A percentile compares a stretch with the other conserved stretches of the same genome.
Evolutionary conservation across 2,329 filamentous ascomycete species (phyloP).

Genomic region (Blastomyces emzantsi): DNA sequence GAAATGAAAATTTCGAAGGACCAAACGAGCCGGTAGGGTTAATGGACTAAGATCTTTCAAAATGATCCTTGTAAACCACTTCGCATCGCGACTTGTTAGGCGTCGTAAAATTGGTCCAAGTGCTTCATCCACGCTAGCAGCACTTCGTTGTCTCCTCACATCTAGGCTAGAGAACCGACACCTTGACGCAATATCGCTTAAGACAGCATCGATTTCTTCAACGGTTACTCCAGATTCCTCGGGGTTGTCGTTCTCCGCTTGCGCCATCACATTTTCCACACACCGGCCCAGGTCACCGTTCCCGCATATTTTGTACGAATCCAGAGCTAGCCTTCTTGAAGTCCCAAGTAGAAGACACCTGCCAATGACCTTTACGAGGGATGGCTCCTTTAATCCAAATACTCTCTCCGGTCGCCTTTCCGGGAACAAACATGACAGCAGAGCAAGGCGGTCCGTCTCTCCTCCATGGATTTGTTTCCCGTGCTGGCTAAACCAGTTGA

Average conservation of each 20-base stretch:
- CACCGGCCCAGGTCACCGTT: conserved; percentile 63
- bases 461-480: conserved; percentile 48
- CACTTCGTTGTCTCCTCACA: conserved; percentile 39
- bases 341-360: conserved; percentile 57
- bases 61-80: conserved; percentile 78
- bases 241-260: conserved; percentile 44
- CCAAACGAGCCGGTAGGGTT: conserved; percentile 46
- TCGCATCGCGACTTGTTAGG: conserved; percentile 60
- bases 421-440: conserved; percentile 69
- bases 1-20: conserved; percentile 57
- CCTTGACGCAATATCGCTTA: conserved; percentile 58
- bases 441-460: conserved; percentile 50
- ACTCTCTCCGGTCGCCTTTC: conserved; percentile 69
- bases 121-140: conserved; percentile 36
- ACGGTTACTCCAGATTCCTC: conserved; percentile 47
- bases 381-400: conserved; percentile 56
- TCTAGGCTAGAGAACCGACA: conserved; percentile 62
- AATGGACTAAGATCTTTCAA: conserved; percentile 67
- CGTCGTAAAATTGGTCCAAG: conserved; percentile 52
- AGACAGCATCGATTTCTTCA: conserved; percentile 60
- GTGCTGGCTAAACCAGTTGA: conserved; percentile 61
- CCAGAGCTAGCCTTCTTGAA: conserved; percentile 53
- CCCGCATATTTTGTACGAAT: conserved; percentile 51
- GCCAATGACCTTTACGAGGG: conserved; percentile 58
- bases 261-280: conserved; percentile 54